Percentiles rank a stretch among this genome's conserved stretches.
Evolutionary conservation across 1,284 basidiomycete genomes (phyloP).

Genomic region (Puccinia hordei): DNA sequence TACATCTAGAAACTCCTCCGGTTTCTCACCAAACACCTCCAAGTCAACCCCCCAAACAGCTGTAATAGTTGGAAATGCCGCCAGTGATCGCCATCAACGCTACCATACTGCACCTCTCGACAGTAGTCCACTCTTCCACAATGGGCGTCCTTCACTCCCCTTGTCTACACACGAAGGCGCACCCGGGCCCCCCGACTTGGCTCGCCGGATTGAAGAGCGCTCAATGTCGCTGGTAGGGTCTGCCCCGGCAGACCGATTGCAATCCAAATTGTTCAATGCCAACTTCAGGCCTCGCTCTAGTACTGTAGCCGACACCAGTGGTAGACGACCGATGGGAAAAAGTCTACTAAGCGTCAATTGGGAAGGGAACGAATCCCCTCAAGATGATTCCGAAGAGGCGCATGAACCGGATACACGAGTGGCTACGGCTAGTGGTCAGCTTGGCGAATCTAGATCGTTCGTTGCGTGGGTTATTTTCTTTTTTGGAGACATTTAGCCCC

Average conservation of each 20-base stretch:
- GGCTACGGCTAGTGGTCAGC: background rate
- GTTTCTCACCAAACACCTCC: background rate
- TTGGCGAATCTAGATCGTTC: background rate
- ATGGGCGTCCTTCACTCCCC: background rate
- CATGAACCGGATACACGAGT: background rate
- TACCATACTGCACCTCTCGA: slow-evolving; percentile 45
- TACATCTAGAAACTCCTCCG: background rate
- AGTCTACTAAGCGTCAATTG: slow-evolving; percentile 28
- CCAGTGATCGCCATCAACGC: slow-evolving; percentile 32
- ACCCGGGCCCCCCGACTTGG: background rate
- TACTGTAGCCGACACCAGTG: slow-evolving; percentile 35
- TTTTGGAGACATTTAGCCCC: background rate
- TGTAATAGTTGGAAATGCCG: background rate
- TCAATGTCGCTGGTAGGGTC: slow-evolving; percentile 9
- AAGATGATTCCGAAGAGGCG: slow-evolving; percentile 11
- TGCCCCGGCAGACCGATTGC: background rate
- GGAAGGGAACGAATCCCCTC: slow-evolving; percentile 6
- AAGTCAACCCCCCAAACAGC: background rate
- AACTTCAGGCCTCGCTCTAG: slow-evolving; percentile 44
- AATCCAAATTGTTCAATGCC: slow-evolving; percentile 19
- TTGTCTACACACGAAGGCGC: background rate
- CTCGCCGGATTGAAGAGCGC: slow-evolving; percentile 14
- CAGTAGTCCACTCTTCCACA: slow-evolving; percentile 27
- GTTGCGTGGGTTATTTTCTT: background rate
- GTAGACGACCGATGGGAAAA: background rate